Conservation (phyloP, 306 rosid species). For the Cicer bijugum region DNA sequence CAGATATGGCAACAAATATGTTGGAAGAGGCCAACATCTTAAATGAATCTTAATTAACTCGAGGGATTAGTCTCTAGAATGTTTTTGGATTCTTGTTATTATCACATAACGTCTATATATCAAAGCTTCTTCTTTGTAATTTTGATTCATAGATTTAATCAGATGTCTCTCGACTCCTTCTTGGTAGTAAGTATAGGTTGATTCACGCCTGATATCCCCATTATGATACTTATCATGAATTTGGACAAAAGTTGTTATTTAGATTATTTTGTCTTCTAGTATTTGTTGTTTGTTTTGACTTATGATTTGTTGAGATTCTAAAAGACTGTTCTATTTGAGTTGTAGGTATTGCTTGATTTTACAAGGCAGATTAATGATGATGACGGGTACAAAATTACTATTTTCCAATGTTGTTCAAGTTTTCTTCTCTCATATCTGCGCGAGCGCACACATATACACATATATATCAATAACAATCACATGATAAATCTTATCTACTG, state of each 20-base stretch:
- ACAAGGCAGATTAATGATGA: constrained; percentile 82
- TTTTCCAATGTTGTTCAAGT: constrained; percentile 25
- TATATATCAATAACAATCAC: constrained; percentile 12
- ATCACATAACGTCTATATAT: neutral
- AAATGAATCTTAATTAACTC: too few species aligned
- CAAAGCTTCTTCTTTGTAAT: neutral
- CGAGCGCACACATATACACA: too few species aligned
- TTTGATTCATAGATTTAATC: neutral
- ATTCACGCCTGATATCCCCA: constrained; percentile 23
- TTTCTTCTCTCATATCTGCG: constrained; percentile 34
- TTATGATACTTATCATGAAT: constrained; percentile 29
- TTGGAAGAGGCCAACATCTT: too few species aligned
- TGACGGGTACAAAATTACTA: constrained; percentile 69
- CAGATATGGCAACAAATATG: too few species aligned
- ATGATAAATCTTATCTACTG: constrained; percentile 38
- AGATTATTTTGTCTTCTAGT: constrained; percentile 28
- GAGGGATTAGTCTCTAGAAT: neutral
- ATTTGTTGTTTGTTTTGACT: neutral
- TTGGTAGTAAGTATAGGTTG: constrained; percentile 25
- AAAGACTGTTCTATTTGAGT: constrained; percentile 40
- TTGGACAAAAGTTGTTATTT: constrained; percentile 32
- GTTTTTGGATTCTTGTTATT: neutral
- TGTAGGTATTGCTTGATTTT: constrained; percentile 94
- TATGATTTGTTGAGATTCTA: constrained; percentile 17
- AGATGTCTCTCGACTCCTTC: neutral